Evolutionary conservation across 768 basidiomycete genomes (phyloP).

Genomic region (Tylopilus plumbeoviolaceoides): DNA sequence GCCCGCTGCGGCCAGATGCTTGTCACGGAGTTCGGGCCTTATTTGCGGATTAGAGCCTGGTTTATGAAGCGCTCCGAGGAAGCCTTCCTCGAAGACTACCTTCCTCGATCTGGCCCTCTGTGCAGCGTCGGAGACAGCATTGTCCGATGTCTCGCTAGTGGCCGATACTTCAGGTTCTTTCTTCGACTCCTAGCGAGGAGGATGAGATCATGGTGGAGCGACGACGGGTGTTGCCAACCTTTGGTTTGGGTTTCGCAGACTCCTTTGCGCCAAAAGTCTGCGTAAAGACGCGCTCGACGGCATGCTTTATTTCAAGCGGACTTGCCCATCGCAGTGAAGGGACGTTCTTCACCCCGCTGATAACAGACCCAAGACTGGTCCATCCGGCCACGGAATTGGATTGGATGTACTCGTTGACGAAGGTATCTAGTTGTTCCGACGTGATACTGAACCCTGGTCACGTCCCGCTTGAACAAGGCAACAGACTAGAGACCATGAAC

Average conservation of each 20-base stretch:
- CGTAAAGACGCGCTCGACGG: conserved; percentile 65
- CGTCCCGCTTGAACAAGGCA: conserved; percentile 1
- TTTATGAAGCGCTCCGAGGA: conserved; percentile 87
- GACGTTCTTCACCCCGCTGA: conserved; percentile 58
- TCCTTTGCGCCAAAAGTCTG: conserved; percentile 73
- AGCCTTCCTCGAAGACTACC: conserved; percentile 90
- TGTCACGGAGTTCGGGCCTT: conserved; percentile 68
- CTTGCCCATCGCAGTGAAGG: conserved; percentile 77
- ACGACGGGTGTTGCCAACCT: conserved; percentile 38
- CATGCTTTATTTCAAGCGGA: conserved; percentile 79
- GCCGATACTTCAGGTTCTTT: conserved; percentile 32
- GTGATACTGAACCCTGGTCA: conserved; percentile 74
- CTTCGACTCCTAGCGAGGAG: conserved; percentile 43
- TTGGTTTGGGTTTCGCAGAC: conserved; percentile 58
- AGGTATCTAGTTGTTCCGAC: conserved; percentile 51
- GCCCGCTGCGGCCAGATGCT: conserved; percentile 75
- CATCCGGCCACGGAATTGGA: conserved; percentile 62
- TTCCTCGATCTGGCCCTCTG: conserved; percentile 40
- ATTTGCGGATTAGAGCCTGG: conserved; percentile 93
- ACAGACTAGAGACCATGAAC: conserved; percentile 25
- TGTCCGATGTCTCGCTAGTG: conserved; percentile 5
- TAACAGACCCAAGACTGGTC: conserved; percentile 64
- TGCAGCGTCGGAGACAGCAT: conserved; percentile 32
- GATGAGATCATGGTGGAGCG: background rate
- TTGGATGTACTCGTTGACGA: conserved; percentile 55